Evolutionary conservation across 305 asterid genomes (phyloP), one percentile per base, ranked within the genome.

Genomic region (Fraxinus nigra): DNA sequence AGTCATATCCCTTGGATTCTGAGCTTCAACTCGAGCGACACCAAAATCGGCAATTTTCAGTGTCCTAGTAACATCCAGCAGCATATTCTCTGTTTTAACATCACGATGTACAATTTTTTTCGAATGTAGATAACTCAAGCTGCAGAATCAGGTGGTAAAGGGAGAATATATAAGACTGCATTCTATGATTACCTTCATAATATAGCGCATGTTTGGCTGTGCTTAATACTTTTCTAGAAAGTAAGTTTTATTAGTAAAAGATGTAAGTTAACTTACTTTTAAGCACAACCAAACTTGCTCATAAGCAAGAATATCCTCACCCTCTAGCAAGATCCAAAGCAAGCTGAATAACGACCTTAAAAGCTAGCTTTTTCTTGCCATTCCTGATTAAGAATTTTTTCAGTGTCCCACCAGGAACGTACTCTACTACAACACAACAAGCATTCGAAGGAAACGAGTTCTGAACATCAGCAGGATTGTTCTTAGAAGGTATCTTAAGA

Each of bases 241-340:
- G 28, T 35, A 11, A 22, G 32, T 38, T 26, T 65, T 26, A 65
- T 0, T 65, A 9, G 34, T 9, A 65, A 24, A 65, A 24, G 34
- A 24, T 16, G 72, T 11, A 65, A 24, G 14, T 51, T 46, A 3
- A 51, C 20, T 51, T 51, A 51, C 61, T 51, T 70, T 70, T 70
- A 70, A 26, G 33, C 63, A 77, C 24, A 22, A 67, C 37, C 80
- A 77, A 46, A 43, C 37, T 16, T 3, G 16, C 22, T 70, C 43
- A 18, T 13, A 77, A 72, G 26, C 78, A 76, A 32, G 33, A 78
- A 32, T 51, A 16, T 81, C 69, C 90, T 87, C 82, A 89, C 91
- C 90, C 91, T 87, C 90, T 61, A 80, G 91, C 89, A 80, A 89
- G 91, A 80, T 87, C 90, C 85, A 89, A 56, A 59, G 89, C 87